phyloP scores from a whole-genome alignment of 164 flowering plant species.

The Brasenia schreberi region DNA sequence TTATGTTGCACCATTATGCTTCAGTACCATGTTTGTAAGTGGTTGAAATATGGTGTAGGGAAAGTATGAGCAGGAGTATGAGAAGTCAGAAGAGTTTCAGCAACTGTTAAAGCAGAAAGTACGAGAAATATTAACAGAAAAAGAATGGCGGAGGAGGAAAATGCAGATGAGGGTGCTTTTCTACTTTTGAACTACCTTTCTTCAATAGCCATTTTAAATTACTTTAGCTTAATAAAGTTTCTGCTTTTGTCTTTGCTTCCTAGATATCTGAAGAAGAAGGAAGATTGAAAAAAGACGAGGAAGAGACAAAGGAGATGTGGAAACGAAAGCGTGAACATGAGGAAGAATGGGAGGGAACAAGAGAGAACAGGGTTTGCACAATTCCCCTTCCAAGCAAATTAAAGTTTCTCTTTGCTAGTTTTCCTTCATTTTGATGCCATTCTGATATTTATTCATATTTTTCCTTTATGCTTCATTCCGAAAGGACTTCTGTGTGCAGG shows the following conservation, averaged over 20 bases:
- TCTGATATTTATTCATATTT: no score
- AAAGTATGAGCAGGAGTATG: constrained; percentile 75
- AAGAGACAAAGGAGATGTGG: constrained; percentile 95
- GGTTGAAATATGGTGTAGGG: constrained; percentile 31
- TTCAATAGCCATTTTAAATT: no score
- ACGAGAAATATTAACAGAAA: constrained; percentile 78
- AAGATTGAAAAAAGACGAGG: constrained; percentile 91
- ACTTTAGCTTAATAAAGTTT: no score
- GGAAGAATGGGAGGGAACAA: constrained; percentile 98
- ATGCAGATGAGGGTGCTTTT: constrained; percentile 86
- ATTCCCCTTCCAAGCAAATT: background rate
- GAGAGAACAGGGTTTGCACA: constrained; percentile 78
- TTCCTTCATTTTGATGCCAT: background rate
- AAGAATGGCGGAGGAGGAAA: constrained; percentile 97
- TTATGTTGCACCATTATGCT: no score
- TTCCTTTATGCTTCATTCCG: background rate
- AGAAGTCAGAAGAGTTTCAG: constrained; percentile 76
- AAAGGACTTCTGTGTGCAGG: no score
- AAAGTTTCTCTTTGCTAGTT: background rate
- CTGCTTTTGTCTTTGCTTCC: constrained; percentile 1
- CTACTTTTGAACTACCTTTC: background rate
- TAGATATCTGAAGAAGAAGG: constrained; percentile 99
- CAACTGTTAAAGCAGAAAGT: constrained; percentile 71
- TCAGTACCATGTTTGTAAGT: no score
- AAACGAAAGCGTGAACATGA: constrained; percentile 97